Conservation (phyloP, 331 rosid genomes). For the Cydonia oblonga region DNA sequence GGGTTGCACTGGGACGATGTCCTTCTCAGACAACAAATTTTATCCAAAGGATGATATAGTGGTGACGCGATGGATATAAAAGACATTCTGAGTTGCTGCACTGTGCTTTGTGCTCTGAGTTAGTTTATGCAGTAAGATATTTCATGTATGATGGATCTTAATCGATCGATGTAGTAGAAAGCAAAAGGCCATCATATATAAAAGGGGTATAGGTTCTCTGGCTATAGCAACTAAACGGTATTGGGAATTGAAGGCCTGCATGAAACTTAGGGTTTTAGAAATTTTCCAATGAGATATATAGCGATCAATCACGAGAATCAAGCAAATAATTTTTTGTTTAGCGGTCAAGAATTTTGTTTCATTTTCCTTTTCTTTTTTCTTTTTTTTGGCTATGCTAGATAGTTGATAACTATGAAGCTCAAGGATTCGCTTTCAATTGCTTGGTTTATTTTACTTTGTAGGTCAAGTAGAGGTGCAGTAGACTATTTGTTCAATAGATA, state of each 20-base stretch:
- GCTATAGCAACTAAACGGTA: conserved; percentile 20
- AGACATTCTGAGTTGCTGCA: neutral
- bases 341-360: neutral
- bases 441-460: no score
- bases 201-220: neutral
- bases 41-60: neutral
- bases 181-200: neutral
- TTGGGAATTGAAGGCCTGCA: conserved; percentile 29
- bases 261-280: conserved; percentile 26
- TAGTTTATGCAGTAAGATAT: no score
- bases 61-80: neutral
- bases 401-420: neutral
- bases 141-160: no score
- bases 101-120: no score
- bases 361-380: neutral
- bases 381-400: neutral
- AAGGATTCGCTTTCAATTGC: no score
- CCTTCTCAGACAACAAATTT: no score
- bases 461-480: no score
- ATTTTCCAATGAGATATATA: neutral
- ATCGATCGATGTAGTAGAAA: neutral
- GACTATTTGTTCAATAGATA: no score
- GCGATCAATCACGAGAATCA: neutral
- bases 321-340: neutral
- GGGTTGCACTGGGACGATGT: no score